phyloP scores from a whole-genome alignment of 1,284 basidiomycete species.

The Puccinia horiana region DNA sequence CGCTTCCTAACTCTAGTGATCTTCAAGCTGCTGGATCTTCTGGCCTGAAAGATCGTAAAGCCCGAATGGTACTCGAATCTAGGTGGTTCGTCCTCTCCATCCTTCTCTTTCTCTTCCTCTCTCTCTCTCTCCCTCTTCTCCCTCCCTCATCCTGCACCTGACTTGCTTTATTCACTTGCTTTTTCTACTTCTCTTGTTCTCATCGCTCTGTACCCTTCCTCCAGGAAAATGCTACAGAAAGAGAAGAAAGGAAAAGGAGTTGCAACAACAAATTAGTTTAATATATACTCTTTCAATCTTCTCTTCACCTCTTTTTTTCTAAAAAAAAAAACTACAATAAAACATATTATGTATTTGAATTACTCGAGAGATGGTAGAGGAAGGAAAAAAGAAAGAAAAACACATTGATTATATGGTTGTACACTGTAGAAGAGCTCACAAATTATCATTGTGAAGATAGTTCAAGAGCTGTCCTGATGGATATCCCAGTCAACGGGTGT shows the following conservation, averaged over 20 bases:
- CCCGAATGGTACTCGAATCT: constrained; percentile 38
- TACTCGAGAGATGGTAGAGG: not conserved
- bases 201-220: not conserved
- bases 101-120: not conserved
- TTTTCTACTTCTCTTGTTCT: no score
- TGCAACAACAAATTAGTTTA: not conserved
- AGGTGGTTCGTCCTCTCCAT: constrained; percentile 19
- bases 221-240: constrained; percentile 38
- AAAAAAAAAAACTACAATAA: not conserved
- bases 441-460: not conserved
- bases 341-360: not conserved
- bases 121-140: not conserved
- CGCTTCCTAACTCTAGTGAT: not conserved
- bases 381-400: not conserved
- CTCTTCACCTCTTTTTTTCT: not conserved
- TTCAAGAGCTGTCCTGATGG: not conserved
- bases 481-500: no score
- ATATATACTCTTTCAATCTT: not conserved
- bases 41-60: constrained; percentile 19
- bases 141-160: no score
- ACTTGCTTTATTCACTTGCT: no score
- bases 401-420: not conserved
- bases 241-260: constrained; percentile 34
- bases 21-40: not conserved
- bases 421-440: not conserved